These are phyloP conservation scores for Cyclotella cryptica DNA, from an alignment of 108 stramenopile genomes.

Conservation along the genomic window DNA sequence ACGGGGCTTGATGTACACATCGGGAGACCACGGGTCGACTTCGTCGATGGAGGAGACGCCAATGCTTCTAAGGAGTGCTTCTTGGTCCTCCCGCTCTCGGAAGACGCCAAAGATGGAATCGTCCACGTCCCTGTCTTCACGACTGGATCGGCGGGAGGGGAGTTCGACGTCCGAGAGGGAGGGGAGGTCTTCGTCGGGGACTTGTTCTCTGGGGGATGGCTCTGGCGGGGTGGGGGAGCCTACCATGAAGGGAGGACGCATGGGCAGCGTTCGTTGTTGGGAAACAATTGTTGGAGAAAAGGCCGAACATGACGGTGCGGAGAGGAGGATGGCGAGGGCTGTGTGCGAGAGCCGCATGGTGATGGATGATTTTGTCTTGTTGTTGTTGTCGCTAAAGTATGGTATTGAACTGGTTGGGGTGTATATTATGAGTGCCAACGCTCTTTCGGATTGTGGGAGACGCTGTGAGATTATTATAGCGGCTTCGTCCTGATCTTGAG, in stretches of 20 bases:
- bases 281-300: slow-evolving; percentile 1
- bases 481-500: not conserved
- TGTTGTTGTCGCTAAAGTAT: not conserved
- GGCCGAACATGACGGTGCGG: not conserved
- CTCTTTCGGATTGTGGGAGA: not conserved
- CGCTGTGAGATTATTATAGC: not conserved
- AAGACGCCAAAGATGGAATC: not conserved
- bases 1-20: slow-evolving; percentile 85
- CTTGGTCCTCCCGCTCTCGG: slow-evolving; percentile 6
- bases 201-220: slow-evolving; percentile 16
- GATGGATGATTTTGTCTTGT: not conserved
- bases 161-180: not conserved
- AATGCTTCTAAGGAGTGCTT: slow-evolving; percentile 7
- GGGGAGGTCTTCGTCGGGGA: slow-evolving; percentile 4
- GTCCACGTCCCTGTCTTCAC: not conserved
- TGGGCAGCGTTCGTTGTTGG: slow-evolving; percentile 9
- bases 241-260: slow-evolving; percentile 30
- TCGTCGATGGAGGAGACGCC: slow-evolving; percentile 17
- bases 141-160: slow-evolving; percentile 7
- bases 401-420: not conserved
- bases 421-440: not conserved
- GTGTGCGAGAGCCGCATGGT: slow-evolving; percentile 7
- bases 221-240: slow-evolving; percentile 22
- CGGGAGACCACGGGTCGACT: slow-evolving; percentile 78
- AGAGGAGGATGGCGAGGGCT: slow-evolving; percentile 8